phyloP scores from a whole-genome alignment of 495 filamentous ascomycete genomes.

The Penicillium steckii region DNA sequence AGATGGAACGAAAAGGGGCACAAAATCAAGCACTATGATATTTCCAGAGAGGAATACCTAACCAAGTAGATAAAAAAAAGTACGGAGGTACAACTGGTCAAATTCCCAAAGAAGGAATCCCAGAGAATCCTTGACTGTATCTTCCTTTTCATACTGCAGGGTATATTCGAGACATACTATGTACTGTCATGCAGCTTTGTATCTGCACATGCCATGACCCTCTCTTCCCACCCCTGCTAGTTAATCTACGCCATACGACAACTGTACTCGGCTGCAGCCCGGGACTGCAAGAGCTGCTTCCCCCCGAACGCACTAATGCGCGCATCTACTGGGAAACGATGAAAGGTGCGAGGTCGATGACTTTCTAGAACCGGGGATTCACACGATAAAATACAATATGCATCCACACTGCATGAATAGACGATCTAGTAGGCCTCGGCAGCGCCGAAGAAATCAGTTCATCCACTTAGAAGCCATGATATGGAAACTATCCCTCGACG shows the following conservation, averaged over 20 bases:
- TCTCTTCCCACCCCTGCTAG: constrained; percentile 1
- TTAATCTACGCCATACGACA: constrained; percentile 13
- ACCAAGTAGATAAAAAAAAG: background rate
- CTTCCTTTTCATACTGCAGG: background rate
- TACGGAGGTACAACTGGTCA: background rate
- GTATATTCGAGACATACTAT: no score
- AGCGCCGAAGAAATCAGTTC: constrained; percentile 1
- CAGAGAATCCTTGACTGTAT: no score
- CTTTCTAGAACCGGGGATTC: constrained; percentile 28
- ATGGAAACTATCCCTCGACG: background rate
- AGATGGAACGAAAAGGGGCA: background rate
- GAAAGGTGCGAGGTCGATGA: constrained; percentile 16
- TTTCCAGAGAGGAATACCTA: no score
- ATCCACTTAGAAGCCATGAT: background rate
- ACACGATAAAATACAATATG: background rate
- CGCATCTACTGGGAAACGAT: constrained; percentile 19
- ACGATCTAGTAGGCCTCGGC: background rate
- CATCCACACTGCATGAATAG: background rate
- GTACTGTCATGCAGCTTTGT: no score
- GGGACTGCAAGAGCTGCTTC: constrained; percentile 32
- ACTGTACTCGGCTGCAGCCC: constrained; percentile 20
- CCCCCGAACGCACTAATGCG: constrained; percentile 39
- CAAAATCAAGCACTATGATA: background rate
- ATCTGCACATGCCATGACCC: no score
- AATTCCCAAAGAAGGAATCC: background rate